Base-by-base conservation (phyloP, 768 basidiomycete genomes). In the Boletellus ananas region DNA sequence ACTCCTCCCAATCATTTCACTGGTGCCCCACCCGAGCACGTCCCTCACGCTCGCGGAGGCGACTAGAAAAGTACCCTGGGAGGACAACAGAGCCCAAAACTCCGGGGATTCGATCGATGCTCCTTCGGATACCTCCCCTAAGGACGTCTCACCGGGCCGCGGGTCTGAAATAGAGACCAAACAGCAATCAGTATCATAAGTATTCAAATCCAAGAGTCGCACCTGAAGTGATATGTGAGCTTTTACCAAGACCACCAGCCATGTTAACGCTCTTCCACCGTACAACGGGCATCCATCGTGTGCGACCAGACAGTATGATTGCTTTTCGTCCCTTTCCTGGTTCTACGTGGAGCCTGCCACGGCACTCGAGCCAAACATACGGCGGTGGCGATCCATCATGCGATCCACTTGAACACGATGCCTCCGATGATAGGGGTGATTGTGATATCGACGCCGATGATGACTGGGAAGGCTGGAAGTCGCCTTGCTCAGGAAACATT, bases 301-400 rank as follows among this genome's bases (percentile, higher is more conserved):
- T 80, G 9, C 95, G 77, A 0, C 87, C 94, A 49, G 80, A 82
- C n/a, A 99, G 75, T 33, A 99, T 82, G 61, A 99, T 92, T 2
- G 93, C 91, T 70, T 98, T 96, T 34, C 93, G 75, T 1, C 93
- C 93, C 63, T 97, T 97, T 1, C 93, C 92, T 0, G 92, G 86
- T 71, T 99, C 95, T 49, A 90, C 79, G 60, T 94, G 87, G 35
- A 98, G 75, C 27, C 90, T 76, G 1, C 95, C 95, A n/a, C 85
- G 76, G 43, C 84, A 87, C 65, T 96, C 92, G 14, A 98, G 74
- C 95, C 95, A 99, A 17, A 93, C 78, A 68, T 87, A 94, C 2
- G 58, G 59, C 2, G 74, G 74, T 36, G 38, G 0, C 29, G 47
- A 36, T 17, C 34, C 39, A 10, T 48, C 41, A 55, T 49, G 40